Percentiles rank a stretch among this genome's conserved stretches.
phyloP scores from a whole-genome alignment of 2,329 filamentous ascomycete genomes.

The Fusarium lyarnte region DNA sequence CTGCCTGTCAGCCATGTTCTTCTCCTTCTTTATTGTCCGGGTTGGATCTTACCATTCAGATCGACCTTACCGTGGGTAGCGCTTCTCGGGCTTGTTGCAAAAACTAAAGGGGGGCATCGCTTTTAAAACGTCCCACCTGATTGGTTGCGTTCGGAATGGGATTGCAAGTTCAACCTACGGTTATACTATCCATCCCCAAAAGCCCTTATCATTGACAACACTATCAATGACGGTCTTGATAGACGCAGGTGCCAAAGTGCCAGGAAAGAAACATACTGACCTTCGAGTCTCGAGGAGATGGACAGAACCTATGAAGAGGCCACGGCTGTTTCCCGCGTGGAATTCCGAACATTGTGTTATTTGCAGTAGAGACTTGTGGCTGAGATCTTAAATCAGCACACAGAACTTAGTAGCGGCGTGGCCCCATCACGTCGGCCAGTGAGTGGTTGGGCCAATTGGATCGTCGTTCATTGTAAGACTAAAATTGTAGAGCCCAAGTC shows the following conservation, averaged over 20 bases:
- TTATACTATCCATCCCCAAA: neutral
- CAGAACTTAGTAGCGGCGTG: too few species aligned
- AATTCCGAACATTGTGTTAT: too few species aligned
- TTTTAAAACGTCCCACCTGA: neutral
- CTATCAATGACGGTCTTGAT: neutral
- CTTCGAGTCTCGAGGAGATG: neutral
- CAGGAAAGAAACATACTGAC: neutral
- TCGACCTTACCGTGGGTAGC: neutral
- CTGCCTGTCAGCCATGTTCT: too few species aligned
- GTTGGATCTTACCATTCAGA: neutral
- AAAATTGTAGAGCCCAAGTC: too few species aligned
- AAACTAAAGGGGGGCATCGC: neutral
- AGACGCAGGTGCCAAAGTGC: neutral
- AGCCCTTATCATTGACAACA: neutral
- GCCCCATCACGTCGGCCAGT: too few species aligned
- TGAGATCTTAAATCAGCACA: too few species aligned
- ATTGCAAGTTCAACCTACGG: neutral
- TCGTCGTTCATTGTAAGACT: too few species aligned
- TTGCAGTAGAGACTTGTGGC: too few species aligned
- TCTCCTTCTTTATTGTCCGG: too few species aligned
- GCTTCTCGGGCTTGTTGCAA: neutral
- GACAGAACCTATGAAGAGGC: neutral
- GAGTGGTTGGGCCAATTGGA: too few species aligned
- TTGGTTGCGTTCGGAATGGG: neutral
- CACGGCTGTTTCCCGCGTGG: too few species aligned